Evolutionary conservation across 2,329 filamentous ascomycete species (phyloP).

Genomic region (Botrytis fragariae): DNA sequence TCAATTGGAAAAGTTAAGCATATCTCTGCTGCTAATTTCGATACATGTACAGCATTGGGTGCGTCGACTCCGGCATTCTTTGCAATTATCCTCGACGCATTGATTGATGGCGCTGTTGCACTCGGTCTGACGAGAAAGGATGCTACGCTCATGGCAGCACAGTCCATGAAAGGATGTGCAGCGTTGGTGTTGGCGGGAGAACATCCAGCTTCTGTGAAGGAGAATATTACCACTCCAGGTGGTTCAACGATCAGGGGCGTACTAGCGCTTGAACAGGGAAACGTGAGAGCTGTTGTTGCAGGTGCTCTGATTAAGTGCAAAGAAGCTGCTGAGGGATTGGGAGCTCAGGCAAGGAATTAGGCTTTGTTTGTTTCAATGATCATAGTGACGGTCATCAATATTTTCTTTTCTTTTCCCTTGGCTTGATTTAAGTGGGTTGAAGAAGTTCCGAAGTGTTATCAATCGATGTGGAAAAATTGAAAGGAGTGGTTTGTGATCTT

Average conservation of each 20-base stretch:
- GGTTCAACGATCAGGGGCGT: constrained; percentile 14
- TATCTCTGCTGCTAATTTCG: constrained; percentile 1
- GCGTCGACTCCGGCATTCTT: constrained; percentile 19
- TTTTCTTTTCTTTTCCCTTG: neutral
- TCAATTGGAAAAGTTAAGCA: constrained; percentile 14
- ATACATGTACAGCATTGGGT: constrained; percentile 41
- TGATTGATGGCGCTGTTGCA: constrained; percentile 19
- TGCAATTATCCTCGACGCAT: constrained; percentile 16
- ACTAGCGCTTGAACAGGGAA: constrained; percentile 10
- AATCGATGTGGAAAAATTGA: neutral
- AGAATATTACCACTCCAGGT: constrained; percentile 38
- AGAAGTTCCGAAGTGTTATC: neutral
- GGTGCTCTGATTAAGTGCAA: constrained; percentile 14
- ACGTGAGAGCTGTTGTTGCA: constrained; percentile 13
- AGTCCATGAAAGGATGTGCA: constrained; percentile 53
- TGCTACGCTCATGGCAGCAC: constrained; percentile 39
- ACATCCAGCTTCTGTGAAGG: constrained; percentile 51
- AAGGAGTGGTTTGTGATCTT: neutral
- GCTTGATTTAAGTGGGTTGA: neutral
- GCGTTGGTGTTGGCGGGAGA: constrained; percentile 47
- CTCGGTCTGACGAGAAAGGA: constrained; percentile 57
- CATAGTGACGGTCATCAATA: neutral
- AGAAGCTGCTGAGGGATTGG: constrained; percentile 15
- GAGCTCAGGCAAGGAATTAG: neutral
- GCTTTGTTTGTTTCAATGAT: neutral